phyloP scores from a whole-genome alignment of 768 basidiomycete genomes.

The Suillus weaverae region DNA sequence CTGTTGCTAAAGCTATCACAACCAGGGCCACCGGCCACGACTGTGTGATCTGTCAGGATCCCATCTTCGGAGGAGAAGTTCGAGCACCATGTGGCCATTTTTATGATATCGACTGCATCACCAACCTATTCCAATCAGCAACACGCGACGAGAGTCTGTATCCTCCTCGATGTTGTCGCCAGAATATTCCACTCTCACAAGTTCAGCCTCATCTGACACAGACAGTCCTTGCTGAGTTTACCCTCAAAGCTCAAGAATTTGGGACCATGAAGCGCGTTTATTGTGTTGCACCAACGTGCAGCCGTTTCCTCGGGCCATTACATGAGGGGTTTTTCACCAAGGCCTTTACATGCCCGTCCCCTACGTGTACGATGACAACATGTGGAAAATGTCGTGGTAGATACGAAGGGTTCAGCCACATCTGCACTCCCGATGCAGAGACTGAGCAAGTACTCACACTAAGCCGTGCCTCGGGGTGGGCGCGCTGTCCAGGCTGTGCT shows the following conservation, averaged over 20 bases:
- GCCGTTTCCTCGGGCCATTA: conserved; percentile 37
- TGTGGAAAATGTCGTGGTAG: conserved; percentile 28
- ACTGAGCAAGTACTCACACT: conserved; percentile 30
- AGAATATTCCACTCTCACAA: conserved; percentile 26
- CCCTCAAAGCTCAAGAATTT: conserved; percentile 31
- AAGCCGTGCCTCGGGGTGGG: conserved; percentile 31
- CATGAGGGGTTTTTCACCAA: conserved; percentile 25
- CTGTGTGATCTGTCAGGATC: conserved; percentile 38
- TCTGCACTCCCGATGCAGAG: conserved; percentile 25
- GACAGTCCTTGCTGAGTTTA: conserved; percentile 20
- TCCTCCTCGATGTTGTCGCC: conserved; percentile 42
- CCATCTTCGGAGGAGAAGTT: conserved; percentile 27
- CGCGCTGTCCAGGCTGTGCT: conserved; percentile 40
- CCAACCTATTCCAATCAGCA: conserved; percentile 35
- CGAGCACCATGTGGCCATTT: conserved; percentile 36
- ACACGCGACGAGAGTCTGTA: conserved; percentile 40
- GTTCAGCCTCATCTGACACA: conserved; percentile 27
- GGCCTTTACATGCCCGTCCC: conserved; percentile 23
- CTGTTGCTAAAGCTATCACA: neutral
- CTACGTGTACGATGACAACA: conserved; percentile 20
- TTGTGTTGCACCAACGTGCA: conserved; percentile 36
- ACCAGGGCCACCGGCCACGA: conserved; percentile 26
- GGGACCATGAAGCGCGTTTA: conserved; percentile 38
- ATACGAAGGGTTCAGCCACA: conserved; percentile 25
- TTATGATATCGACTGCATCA: conserved; percentile 36